Base-by-base conservation (phyloP, 2,329 filamentous ascomycete species). In the Bimuria novae-zelandiae region DNA sequence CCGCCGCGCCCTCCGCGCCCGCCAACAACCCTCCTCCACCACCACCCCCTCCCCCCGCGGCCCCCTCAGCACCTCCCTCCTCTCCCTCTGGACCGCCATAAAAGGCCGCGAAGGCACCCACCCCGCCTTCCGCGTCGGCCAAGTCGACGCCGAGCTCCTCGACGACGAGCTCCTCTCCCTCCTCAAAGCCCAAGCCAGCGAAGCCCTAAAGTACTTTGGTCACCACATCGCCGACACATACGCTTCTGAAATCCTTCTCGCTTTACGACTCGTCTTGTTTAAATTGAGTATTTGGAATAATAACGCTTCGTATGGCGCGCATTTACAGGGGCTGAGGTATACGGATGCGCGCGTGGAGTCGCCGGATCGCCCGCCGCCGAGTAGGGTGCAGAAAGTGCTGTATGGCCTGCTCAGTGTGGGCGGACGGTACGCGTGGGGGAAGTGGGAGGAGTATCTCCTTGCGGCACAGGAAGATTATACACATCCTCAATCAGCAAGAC, bases 201-300 rank as follows among this genome's bases (percentile, higher is more conserved):
- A 97, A 61, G 94, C 87, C 11, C 78, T 97, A 53, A 95, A 92
- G 70, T 94, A 96, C 72, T 89, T 92, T 61, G 88, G 89, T 71
- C 70, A 80, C 14, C 85, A 92, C 71, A 76, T 96, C 39, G 84
- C 89, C 53, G 91, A 96, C 71, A 90, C 96, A 67, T 97, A 90
- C 86, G 86, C 87, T 12, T 82, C 89, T 47, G 94, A 97, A 76
- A 93, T 97, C 49, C 81, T 89, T 57, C 81, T 97, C 23, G 83
- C 80, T 0, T 80, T 99, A 51, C 83, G 93, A 41, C 85, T 88
- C 1, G 79, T 92, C 3, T 79, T 99, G 7, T 99, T 97, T 80
- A 99, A 99, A 76, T 83, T 99, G 57, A 91, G 89, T 14, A 87
- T 99, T 53, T 99, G 94, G 94, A 92, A 97, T 73, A 90, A 97